Evolutionary conservation across 495 filamentous ascomycete species (phyloP).

Genomic region (Friedmanniomyces simplex): DNA sequence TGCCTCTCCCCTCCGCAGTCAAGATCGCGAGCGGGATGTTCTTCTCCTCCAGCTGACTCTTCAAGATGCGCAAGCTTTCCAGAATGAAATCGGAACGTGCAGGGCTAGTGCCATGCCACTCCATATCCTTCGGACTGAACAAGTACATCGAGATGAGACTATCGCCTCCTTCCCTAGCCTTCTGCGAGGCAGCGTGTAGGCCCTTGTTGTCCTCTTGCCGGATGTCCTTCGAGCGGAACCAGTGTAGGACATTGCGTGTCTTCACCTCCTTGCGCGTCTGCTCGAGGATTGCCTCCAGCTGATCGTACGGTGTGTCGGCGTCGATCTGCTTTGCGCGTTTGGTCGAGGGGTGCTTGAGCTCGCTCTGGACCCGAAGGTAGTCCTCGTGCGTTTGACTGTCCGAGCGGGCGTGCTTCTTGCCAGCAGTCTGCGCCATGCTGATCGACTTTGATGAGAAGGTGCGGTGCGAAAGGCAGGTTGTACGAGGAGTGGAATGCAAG

Average conservation of each 20-base stretch:
- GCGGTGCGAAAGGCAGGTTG: neutral
- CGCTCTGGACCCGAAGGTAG: slow-evolving; percentile 14
- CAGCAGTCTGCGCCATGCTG: neutral
- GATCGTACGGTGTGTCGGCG: slow-evolving; percentile 26
- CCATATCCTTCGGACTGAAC: slow-evolving; percentile 30
- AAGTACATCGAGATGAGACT: slow-evolving; percentile 33
- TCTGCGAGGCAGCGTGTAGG: slow-evolving; percentile 32
- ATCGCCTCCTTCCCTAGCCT: slow-evolving; percentile 21
- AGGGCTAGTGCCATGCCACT: slow-evolving; percentile 36
- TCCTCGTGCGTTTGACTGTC: slow-evolving; percentile 20
- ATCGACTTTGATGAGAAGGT: neutral
- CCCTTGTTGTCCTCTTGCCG: slow-evolving; percentile 37
- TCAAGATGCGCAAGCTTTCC: slow-evolving; percentile 32
- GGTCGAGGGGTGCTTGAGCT: slow-evolving; percentile 33
- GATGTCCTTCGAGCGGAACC: slow-evolving; percentile 36
- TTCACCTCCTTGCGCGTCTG: slow-evolving; percentile 21
- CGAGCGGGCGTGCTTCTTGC: slow-evolving; percentile 19
- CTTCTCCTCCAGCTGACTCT: slow-evolving; percentile 31
- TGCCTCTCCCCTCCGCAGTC: slow-evolving; percentile 26
- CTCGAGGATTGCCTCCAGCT: slow-evolving; percentile 25
- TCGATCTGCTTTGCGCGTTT: slow-evolving; percentile 39
- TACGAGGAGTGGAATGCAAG: neutral
- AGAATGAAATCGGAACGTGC: slow-evolving; percentile 36
- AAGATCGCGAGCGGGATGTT: slow-evolving; percentile 34
- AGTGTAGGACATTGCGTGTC: slow-evolving; percentile 29